Base-by-base conservation (phyloP, 2,329 filamentous ascomycete genomes). In the Pleomassaria siparia region DNA sequence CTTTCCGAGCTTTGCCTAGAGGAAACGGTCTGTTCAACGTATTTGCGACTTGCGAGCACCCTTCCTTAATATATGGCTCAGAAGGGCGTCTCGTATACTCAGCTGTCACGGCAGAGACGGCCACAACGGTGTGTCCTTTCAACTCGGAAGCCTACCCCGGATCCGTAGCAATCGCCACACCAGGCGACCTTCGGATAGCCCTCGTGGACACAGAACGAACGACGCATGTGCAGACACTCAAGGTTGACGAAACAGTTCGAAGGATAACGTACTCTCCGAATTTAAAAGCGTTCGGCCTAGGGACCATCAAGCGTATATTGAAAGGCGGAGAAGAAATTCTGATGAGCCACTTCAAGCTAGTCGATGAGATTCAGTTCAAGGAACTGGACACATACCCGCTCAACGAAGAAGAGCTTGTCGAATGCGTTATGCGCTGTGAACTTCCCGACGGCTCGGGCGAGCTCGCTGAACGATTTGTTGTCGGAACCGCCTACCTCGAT, bases 21-120 rank as follows among this genome's bases (percentile, higher is more conserved):
- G 76, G 77, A 1, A 76, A 85, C 43, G 77, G 70, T 0, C 74
- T 89, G 0, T 88, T 80, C 65, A 95, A 88, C 59, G 85, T 99
- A 0, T 95, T 99, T 66, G 90, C 91, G 0, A 95, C 90, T 0
- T 96, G 91, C 47, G 94, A 99, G 62, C 90, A 96, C 64, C 89
- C 94, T 0, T 96, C 89, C 54, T 73, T 99, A 45, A 96, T 99
- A 40, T 96, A 99, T 65, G 88, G 88, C 8, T 85, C 86, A 0
- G 91, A 96, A 64, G 89, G 88, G 1, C 82, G 91, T 18, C 87
- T 96, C 32, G 84, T 96, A 1, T 99, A 95, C 72, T 96, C 91
- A 4, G 91, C 94, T 1, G 89, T 96, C 1, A 96, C 92, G 11
- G 90, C 91, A 2, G 89, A 96, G 51, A 86, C 91, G 53, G 89